Evolutionary conservation across 495 filamentous ascomycete genomes (phyloP).

Genomic region (Penicillium psychrofluorescens): DNA sequence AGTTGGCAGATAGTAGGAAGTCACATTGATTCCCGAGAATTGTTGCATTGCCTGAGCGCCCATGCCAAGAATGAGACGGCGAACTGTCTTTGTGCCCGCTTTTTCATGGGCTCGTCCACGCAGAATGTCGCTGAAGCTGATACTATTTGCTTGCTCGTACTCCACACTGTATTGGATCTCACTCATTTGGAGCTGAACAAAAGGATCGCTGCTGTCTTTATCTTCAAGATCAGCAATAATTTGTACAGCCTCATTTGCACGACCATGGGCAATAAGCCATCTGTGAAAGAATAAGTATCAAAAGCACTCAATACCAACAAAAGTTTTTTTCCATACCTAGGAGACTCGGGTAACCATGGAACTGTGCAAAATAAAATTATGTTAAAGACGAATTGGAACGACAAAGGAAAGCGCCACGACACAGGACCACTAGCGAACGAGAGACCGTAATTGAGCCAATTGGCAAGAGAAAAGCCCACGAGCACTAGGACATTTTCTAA

Average conservation of each 20-base stretch:
- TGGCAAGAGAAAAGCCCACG: constrained; percentile 21
- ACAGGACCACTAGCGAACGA: constrained; percentile 3
- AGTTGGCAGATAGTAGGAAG: constrained; percentile 19
- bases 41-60: constrained; percentile 45
- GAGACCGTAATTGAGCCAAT: constrained; percentile 12
- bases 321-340: constrained; percentile 9
- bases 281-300: constrained; percentile 9
- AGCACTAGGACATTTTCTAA: constrained; percentile 51
- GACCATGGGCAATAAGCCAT: constrained; percentile 16
- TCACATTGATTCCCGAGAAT: constrained; percentile 22
- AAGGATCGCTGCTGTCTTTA: not conserved
- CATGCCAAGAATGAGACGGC: constrained; percentile 34
- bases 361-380: constrained; percentile 35
- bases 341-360: constrained; percentile 43
- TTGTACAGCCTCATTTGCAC: constrained; percentile 3
- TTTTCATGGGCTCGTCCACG: constrained; percentile 19
- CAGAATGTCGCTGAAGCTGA: constrained; percentile 7
- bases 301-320: not conserved
- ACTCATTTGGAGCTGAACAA: constrained; percentile 3
- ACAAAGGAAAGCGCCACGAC: constrained; percentile 32
- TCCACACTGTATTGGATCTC: constrained; percentile 9
- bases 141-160: constrained; percentile 8
- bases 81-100: constrained; percentile 24
- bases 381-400: constrained; percentile 44
- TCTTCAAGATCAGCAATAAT: constrained; percentile 39